phyloP scores from a whole-genome alignment of 2,329 filamentous ascomycete species.

The Colletotrichum liaoningense region DNA sequence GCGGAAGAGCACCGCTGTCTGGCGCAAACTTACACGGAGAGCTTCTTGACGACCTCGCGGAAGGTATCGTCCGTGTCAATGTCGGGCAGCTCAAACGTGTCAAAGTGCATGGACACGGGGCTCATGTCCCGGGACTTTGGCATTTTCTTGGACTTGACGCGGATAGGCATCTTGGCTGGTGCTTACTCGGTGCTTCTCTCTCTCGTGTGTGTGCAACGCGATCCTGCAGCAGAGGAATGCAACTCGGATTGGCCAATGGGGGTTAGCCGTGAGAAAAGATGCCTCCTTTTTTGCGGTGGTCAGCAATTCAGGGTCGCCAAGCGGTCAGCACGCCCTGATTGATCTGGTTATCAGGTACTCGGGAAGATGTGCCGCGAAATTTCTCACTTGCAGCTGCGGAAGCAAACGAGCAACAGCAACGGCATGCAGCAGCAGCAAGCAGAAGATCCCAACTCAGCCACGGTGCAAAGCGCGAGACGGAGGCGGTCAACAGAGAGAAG shows the following conservation, averaged over 20 bases:
- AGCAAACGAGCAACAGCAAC: background rate
- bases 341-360: no score
- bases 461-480: background rate
- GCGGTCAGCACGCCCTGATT: background rate
- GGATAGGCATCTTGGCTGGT: slow-evolving; percentile 48
- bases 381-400: slow-evolving; percentile 4
- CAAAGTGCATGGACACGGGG: slow-evolving; percentile 47
- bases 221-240: background rate
- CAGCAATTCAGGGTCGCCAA: background rate
- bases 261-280: background rate
- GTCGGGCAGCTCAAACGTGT: slow-evolving; percentile 60
- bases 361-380: background rate
- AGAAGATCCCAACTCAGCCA: background rate
- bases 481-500: slow-evolving; percentile 3
- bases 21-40: slow-evolving; percentile 64
- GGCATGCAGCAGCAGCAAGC: no score
- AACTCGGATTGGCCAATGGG: slow-evolving; percentile 19
- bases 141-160: slow-evolving; percentile 48
- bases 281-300: background rate
- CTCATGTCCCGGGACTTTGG: slow-evolving; percentile 46
- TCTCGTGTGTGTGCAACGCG: background rate
- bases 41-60: slow-evolving; percentile 73
- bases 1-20: background rate
- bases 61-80: slow-evolving; percentile 71
- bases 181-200: background rate